phyloP scores from a whole-genome alignment of 23 red algal species.

The Gracilaria domingensis region DNA sequence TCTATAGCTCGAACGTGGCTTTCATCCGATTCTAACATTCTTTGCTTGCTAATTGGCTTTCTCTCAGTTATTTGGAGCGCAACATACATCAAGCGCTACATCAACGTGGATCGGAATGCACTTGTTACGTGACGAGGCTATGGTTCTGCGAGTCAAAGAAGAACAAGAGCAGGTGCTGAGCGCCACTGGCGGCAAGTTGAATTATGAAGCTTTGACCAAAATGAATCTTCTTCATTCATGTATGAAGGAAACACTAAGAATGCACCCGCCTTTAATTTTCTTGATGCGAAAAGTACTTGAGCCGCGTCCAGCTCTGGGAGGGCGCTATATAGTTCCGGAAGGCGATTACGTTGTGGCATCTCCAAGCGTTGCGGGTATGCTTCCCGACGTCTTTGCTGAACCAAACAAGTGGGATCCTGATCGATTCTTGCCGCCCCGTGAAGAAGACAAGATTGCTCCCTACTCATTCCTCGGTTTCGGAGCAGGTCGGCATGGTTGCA shows the following conservation, averaged over 20 bases:
- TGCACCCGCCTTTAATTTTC: slow-evolving; percentile 99
- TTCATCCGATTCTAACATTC: neutral
- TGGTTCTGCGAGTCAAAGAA: slow-evolving; percentile 64
- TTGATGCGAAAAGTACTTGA: slow-evolving; percentile 92
- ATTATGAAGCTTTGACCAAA: slow-evolving; percentile 79
- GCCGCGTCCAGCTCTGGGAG: slow-evolving; percentile 67
- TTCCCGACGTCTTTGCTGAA: slow-evolving; percentile 84
- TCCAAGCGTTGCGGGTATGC: slow-evolving; percentile 80
- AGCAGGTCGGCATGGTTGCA: slow-evolving; percentile 96
- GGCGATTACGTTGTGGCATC: slow-evolving; percentile 88
- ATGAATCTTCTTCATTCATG: slow-evolving; percentile 91
- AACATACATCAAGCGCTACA: slow-evolving; percentile 97
- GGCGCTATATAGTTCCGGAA: slow-evolving; percentile 77
- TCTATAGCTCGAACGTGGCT: neutral
- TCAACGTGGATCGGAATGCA: slow-evolving; percentile 93
- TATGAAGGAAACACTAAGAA: slow-evolving; percentile 98
- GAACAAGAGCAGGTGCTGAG: slow-evolving; percentile 80
- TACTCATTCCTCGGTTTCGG: slow-evolving; percentile 95
- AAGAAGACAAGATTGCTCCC: slow-evolving; percentile 88
- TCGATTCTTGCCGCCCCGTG: slow-evolving; percentile 85
- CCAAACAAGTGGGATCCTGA: slow-evolving; percentile 92
- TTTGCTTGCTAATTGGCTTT: neutral
- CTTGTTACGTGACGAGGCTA: slow-evolving; percentile 58
- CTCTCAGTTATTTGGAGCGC: slow-evolving; percentile 86
- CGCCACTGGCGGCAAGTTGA: slow-evolving; percentile 41